These are phyloP conservation scores for Brasilioporus rufonigricans DNA, from an alignment of 768 basidiomycete genomes.

Conservation along the genomic window DNA sequence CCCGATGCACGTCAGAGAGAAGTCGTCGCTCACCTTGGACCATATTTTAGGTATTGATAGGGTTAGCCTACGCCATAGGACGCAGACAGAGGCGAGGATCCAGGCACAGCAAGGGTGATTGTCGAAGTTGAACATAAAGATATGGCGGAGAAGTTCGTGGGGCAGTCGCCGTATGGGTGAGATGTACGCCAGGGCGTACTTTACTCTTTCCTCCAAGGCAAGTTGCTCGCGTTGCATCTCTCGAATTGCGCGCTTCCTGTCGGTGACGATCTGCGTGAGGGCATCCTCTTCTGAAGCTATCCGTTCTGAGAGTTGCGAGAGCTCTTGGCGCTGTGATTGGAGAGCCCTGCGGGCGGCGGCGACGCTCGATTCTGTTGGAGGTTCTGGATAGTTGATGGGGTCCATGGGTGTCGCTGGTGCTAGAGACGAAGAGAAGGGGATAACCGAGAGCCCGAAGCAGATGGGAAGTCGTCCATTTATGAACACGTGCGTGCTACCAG, in stretches of 20 bases:
- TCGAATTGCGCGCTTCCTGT: constrained; percentile 51
- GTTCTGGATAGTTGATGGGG: constrained; percentile 43
- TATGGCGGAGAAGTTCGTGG: constrained; percentile 66
- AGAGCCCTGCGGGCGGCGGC: constrained; percentile 52
- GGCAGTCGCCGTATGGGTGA: constrained; percentile 73
- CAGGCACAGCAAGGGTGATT: constrained; percentile 73
- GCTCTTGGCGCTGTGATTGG: constrained; percentile 23
- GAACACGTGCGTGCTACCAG: constrained; percentile 22
- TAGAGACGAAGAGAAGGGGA: constrained; percentile 2
- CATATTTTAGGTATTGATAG: constrained; percentile 68
- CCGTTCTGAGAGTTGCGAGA: constrained; percentile 38
- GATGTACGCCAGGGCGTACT: constrained; percentile 59
- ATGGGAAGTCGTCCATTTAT: constrained; percentile 22
- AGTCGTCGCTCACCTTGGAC: constrained; percentile 61
- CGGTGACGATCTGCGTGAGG: constrained; percentile 57
- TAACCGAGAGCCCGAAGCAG: constrained; percentile 8
- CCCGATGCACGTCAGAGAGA: not conserved
- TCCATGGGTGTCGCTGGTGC: constrained; percentile 29
- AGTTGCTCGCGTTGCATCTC: constrained; percentile 51
- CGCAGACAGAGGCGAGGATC: constrained; percentile 69
- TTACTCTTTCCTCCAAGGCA: constrained; percentile 46
- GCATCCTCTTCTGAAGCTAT: constrained; percentile 54
- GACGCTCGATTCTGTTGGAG: constrained; percentile 56
- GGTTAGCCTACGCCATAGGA: constrained; percentile 62
- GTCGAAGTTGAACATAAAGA: constrained; percentile 70